These are phyloP conservation scores for Amanita thiersii DNA, from an alignment of 768 basidiomycete genomes.

Conservation along the genomic window DNA sequence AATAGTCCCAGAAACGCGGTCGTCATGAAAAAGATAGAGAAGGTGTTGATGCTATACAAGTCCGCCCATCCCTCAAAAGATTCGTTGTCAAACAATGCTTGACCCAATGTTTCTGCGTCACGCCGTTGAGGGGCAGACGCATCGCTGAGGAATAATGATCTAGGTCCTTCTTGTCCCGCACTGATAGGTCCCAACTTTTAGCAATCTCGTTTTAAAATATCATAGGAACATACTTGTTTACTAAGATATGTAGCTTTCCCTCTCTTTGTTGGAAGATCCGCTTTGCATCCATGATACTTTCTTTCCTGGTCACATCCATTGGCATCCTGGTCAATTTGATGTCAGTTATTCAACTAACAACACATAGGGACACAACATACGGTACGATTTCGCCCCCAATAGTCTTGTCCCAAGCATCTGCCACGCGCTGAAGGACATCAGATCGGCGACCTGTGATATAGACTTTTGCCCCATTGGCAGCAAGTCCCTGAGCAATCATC, in stretches of 20 bases:
- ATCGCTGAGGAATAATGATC: slow-evolving; percentile 48
- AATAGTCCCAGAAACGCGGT: slow-evolving; percentile 71
- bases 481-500: slow-evolving; percentile 67
- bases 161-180: slow-evolving; percentile 68
- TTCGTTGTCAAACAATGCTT: slow-evolving; percentile 64
- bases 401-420: slow-evolving; percentile 35
- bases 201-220: neutral
- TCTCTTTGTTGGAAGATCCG: slow-evolving; percentile 47
- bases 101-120: slow-evolving; percentile 56
- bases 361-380: slow-evolving; percentile 26
- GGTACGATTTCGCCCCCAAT: slow-evolving; percentile 49
- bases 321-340: slow-evolving; percentile 32
- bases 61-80: slow-evolving; percentile 54
- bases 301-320: slow-evolving; percentile 68
- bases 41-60: slow-evolving; percentile 60
- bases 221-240: slow-evolving; percentile 60
- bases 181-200: slow-evolving; percentile 24
- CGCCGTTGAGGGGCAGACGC: slow-evolving; percentile 49
- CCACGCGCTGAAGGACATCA: slow-evolving; percentile 52
- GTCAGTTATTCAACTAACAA: slow-evolving; percentile 6
- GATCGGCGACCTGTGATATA: slow-evolving; percentile 70
- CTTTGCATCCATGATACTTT: slow-evolving; percentile 53
- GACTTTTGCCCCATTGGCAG: slow-evolving; percentile 71
- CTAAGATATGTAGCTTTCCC: slow-evolving; percentile 67
- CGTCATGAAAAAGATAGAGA: slow-evolving; percentile 72